These are phyloP conservation scores for Claviceps fusiformis DNA, from an alignment of 2,329 filamentous ascomycete species.

Conservation along the genomic window DNA sequence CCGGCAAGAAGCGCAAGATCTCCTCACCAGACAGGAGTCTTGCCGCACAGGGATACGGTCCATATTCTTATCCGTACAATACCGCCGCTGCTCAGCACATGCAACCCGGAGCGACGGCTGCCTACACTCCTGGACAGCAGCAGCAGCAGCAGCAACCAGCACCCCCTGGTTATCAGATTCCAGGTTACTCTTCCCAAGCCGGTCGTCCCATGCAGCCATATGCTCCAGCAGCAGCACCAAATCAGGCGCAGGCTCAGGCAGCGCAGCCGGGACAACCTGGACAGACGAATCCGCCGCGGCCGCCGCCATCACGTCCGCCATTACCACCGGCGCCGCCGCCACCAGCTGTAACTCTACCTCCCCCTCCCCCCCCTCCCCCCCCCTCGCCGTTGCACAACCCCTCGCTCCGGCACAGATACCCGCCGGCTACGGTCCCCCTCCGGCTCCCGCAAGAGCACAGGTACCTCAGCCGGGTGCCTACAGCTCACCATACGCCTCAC, in stretches of 20 bases:
- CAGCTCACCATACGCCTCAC: slow-evolving; percentile 24
- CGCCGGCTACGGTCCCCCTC: slow-evolving; percentile 20
- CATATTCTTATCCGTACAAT: slow-evolving; percentile 22
- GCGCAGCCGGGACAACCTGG: slow-evolving; percentile 15
- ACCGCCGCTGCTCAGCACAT: slow-evolving; percentile 20
- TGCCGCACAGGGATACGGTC: slow-evolving; percentile 23
- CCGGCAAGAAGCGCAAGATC: slow-evolving; percentile 46
- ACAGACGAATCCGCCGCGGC: slow-evolving; percentile 8
- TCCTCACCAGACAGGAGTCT: slow-evolving; percentile 36
- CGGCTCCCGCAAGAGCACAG: slow-evolving; percentile 21
- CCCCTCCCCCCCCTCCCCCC: background rate
- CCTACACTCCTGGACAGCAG: slow-evolving; percentile 15
- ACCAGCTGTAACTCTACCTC: background rate
- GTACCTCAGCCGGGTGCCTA: slow-evolving; percentile 20
- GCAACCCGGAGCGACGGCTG: slow-evolving; percentile 16
- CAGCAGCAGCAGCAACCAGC: slow-evolving; percentile 11
- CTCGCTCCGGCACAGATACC: slow-evolving; percentile 21
- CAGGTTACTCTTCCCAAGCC: slow-evolving; percentile 19
- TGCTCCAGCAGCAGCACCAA: slow-evolving; percentile 1
- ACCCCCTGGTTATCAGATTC: slow-evolving; percentile 21
- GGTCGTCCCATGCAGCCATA: slow-evolving; percentile 18
- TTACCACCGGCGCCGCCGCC: background rate
- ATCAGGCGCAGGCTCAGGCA: slow-evolving; percentile 6
- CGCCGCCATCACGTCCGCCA: background rate
- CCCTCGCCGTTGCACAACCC: slow-evolving; percentile 13